Evolutionary conservation across 179 eudicot species (phyloP).

Genomic region (Dionaea muscipula): DNA sequence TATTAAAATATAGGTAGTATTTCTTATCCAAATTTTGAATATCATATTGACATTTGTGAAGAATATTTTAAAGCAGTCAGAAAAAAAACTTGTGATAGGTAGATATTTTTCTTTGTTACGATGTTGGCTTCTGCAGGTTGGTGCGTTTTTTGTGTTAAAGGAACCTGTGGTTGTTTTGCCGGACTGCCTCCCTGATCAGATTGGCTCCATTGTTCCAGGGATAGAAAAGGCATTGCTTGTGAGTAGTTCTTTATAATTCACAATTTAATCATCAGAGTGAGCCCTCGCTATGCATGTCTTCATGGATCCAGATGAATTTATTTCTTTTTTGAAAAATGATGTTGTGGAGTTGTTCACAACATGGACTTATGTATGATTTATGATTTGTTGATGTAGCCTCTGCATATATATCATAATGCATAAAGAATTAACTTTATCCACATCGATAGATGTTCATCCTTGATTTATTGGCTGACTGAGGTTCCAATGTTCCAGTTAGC

Average conservation of each 20-base stretch:
- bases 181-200: conserved; percentile 88
- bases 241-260: conserved; percentile 27
- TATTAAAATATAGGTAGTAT: background rate
- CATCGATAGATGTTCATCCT: too few species aligned
- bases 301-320: too few species aligned
- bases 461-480: too few species aligned
- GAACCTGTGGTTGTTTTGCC: conserved; percentile 91
- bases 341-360: too few species aligned
- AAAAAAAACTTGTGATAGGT: conserved; percentile 1
- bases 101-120: conserved; percentile 8
- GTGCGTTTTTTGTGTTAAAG: conserved; percentile 93
- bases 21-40: background rate
- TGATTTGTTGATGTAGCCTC: too few species aligned
- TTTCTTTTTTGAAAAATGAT: too few species aligned
- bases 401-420: too few species aligned
- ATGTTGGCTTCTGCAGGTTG: conserved; percentile 43
- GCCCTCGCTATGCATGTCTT: too few species aligned
- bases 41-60: background rate
- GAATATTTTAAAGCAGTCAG: background rate
- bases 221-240: conserved; percentile 92
- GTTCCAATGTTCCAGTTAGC: too few species aligned
- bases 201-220: conserved; percentile 86
- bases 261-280: too few species aligned
- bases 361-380: too few species aligned
- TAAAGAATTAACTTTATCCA: too few species aligned